Percentiles rank a stretch among this genome's conserved stretches.
phyloP scores from a whole-genome alignment of 2,329 filamentous ascomycete species.

The Arthrobotrys conoides region DNA sequence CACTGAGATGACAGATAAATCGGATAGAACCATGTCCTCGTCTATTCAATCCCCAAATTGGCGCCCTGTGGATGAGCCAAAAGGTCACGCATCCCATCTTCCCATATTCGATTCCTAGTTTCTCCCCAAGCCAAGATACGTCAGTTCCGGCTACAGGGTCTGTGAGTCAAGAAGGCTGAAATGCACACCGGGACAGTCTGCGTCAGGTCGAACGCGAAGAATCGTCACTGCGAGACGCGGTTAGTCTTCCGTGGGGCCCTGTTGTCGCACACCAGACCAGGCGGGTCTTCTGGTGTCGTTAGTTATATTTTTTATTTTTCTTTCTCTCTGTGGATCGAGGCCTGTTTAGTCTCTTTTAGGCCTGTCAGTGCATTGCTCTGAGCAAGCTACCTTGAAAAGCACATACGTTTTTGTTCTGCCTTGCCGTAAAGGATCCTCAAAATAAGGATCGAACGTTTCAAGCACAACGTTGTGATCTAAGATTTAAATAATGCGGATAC shows the following conservation, averaged over 20 bases:
- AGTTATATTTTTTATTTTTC: conserved; percentile 25
- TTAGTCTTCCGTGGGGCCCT: conserved; percentile 34
- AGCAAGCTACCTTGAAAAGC: conserved; percentile 52
- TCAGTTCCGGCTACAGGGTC: conserved; percentile 52
- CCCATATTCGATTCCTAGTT: conserved; percentile 50
- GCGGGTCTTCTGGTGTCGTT: conserved; percentile 39
- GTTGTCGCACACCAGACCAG: conserved; percentile 44
- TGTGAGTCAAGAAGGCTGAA: conserved; percentile 58
- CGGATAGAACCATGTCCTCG: conserved; percentile 57
- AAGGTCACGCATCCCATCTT: conserved; percentile 54
- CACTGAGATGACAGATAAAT: conserved; percentile 61
- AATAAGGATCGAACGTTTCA: conserved; percentile 56
- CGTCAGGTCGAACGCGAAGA: conserved; percentile 51
- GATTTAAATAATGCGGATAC: conserved; percentile 59
- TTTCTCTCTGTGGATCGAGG: conserved; percentile 38
- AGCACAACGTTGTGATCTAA: conserved; percentile 50
- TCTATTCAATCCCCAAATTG: conserved; percentile 59
- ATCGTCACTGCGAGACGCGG: conserved; percentile 58
- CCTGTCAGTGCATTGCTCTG: conserved; percentile 26
- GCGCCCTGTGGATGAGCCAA: conserved; percentile 57
- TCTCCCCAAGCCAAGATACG: conserved; percentile 29
- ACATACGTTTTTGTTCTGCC: conserved; percentile 18
- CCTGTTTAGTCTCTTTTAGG: conserved; percentile 48
- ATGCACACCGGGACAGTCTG: conserved; percentile 55
- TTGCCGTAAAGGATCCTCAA: conserved; percentile 60